Conservation (phyloP, 1,284 basidiomycete species). For the Tilletia indica region DNA sequence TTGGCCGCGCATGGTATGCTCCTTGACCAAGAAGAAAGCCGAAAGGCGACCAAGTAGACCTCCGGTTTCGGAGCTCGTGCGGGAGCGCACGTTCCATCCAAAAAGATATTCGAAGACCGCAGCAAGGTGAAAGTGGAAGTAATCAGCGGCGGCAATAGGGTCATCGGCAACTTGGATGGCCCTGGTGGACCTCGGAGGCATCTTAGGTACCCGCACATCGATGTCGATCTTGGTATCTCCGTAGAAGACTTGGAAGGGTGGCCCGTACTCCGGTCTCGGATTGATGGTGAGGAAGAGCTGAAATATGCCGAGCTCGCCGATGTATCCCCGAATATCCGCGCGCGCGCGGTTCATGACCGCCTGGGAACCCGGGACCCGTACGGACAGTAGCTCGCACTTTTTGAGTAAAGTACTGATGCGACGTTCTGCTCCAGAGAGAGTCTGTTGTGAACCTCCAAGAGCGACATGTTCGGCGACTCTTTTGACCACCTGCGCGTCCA, state of each 20-base stretch:
- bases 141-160: not conserved
- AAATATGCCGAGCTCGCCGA: not conserved
- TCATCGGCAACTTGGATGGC: not conserved
- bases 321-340: not conserved
- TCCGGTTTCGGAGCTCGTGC: not conserved
- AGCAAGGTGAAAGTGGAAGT: not conserved
- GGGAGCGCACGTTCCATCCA: not conserved
- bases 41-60: not conserved
- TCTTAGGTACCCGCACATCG: not conserved
- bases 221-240: not conserved
- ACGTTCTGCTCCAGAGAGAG: not conserved
- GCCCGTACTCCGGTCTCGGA: not conserved
- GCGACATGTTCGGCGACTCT: not conserved
- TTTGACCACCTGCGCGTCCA: not conserved
- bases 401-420: not conserved
- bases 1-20: not conserved
- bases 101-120: not conserved
- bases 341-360: not conserved
- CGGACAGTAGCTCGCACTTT: not conserved
- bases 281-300: not conserved
- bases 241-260: not conserved
- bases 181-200: not conserved
- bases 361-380: not conserved
- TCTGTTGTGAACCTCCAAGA: not conserved
- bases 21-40: not conserved